Conservation (phyloP, 768 basidiomycete genomes). For the Calocera viscosa region DNA sequence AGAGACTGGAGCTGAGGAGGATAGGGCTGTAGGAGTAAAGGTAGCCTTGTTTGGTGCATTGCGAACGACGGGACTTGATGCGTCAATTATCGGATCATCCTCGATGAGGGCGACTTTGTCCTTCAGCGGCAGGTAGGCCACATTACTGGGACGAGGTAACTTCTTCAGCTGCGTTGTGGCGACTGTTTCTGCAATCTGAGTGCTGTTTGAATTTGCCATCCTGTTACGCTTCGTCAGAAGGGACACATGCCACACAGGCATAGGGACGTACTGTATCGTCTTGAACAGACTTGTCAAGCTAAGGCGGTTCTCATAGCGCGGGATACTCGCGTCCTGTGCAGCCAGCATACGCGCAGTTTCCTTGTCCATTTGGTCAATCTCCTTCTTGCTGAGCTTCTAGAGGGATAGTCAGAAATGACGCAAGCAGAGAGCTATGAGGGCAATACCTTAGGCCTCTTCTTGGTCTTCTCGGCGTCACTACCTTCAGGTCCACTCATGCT, state of each 20-base stretch:
- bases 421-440: neutral
- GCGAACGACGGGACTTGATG: neutral
- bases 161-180: neutral
- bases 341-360: neutral
- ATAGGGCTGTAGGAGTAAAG: neutral
- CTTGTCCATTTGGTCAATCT: constrained; percentile 3
- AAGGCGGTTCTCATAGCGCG: neutral
- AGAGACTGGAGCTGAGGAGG: neutral
- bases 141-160: neutral
- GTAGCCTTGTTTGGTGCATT: neutral
- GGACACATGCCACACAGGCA: neutral
- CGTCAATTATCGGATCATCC: constrained; percentile 1
- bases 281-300: neutral
- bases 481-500: neutral
- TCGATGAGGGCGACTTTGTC: neutral
- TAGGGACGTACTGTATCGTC: neutral
- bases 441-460: neutral
- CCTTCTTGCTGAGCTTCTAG: constrained; percentile 7
- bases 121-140: neutral
- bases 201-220: neutral
- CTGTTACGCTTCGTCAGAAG: neutral
- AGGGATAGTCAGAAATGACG: neutral
- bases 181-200: neutral
- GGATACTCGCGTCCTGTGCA: constrained; percentile 5
- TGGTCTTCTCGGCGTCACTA: neutral